Evolutionary conservation across 2,329 filamentous ascomycete genomes (phyloP), one percentile per base, ranked within the genome.

Genomic region (Fusarium ambrosium): DNA sequence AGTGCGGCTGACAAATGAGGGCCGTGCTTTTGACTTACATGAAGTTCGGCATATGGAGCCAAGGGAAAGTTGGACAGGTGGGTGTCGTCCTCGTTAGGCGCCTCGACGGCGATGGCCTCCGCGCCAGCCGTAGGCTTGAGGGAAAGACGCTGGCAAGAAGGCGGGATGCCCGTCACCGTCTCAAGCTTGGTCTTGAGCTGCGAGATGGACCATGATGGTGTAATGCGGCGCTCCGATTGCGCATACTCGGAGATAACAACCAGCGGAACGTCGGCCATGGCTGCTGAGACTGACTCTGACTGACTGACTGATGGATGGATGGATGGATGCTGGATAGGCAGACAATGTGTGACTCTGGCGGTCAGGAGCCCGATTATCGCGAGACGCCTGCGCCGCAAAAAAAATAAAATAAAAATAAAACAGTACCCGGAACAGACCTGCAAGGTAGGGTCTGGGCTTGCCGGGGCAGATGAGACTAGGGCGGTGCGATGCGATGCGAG

Each of bases 111-210:
- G 75, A 94, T 87, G 71, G 87, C 87, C 73, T 92, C 88, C 77
- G 91, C 88, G 37, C 81, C 81, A 66, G 86, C 84, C 18, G 91
- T 86, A 20, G 73, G 72, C 81, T 92, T 94, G 80, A 98, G 87
- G 34, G 87, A 91, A 71, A 99, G 89, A 72, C 87, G 90, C 83
- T 98, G 97, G 70, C 89, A 91, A 34, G 89, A 89, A 13, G 95
- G 94, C 18, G 97, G 96, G 41, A 98, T 92, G 71, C 97, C 97
- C 2, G 96, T 98, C 84, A 98, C 92, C 71, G 95, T 93, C 84
- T 98, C 96, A 62, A 99, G 91, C 83, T 97, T 97, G 63, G 88
- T 85, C 86, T 96, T 98, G 79, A 98, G 89, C 79, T 94, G 92
- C 65, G 89, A 88, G 80, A 99, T 93, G 71, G 92, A 93, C 97